phyloP scores from a whole-genome alignment of 2,329 filamentous ascomycete species.

The Acrocalymma vagum region DNA sequence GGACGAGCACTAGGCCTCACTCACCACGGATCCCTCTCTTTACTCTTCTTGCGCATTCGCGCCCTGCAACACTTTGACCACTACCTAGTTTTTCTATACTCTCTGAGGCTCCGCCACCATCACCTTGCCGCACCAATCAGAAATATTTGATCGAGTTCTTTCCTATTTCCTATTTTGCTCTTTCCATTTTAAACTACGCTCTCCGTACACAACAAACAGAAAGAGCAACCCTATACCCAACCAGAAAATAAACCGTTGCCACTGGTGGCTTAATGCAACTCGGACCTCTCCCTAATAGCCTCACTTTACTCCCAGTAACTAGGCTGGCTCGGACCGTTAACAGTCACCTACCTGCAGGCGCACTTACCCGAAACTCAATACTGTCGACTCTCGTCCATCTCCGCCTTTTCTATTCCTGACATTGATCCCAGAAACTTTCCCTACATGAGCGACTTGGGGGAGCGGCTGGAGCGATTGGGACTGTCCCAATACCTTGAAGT shows the following conservation, averaged over 20 bases:
- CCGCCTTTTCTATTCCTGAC: too few relatives aligned
- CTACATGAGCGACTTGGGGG: conserved; percentile 71
- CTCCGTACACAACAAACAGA: conserved; percentile 19
- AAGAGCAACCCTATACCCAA: conserved; percentile 11
- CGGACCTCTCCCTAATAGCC: too few relatives aligned
- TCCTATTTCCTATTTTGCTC: conserved; percentile 40
- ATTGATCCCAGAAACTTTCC: too few relatives aligned
- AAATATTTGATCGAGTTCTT: conserved; percentile 16
- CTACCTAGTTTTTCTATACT: conserved; percentile 40
- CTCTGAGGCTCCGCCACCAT: conserved; percentile 32
- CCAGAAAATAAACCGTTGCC: too few relatives aligned
- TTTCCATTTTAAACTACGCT: conserved; percentile 33
- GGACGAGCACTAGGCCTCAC: conserved; percentile 35
- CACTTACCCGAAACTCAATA: not conserved
- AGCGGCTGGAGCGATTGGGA: conserved; percentile 77
- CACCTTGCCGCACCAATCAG: conserved; percentile 36
- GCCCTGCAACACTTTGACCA: conserved; percentile 50
- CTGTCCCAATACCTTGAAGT: conserved; percentile 77
- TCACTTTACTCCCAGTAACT: too few relatives aligned
- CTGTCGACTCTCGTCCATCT: conserved; percentile 11
- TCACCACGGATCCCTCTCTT: too few relatives aligned
- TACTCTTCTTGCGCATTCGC: conserved; percentile 49
- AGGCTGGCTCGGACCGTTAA: not conserved
- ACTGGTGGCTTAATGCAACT: conserved; percentile 32
- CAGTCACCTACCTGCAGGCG: not conserved